These are phyloP conservation scores for Umbilicus rupestris DNA, from an alignment of 164 flowering plant species.

Conservation along the genomic window DNA sequence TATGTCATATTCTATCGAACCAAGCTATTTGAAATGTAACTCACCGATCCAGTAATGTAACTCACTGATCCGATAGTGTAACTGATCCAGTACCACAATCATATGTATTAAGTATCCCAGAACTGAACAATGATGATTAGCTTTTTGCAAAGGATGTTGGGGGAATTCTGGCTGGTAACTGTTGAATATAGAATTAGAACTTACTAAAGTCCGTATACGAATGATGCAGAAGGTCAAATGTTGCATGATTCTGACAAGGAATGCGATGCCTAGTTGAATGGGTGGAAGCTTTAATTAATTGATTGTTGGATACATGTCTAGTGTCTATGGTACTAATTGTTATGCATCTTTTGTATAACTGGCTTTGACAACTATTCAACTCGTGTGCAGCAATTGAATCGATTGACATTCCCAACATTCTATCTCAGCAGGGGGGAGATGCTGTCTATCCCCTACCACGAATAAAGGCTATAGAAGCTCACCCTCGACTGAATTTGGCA, in stretches of 20 bases:
- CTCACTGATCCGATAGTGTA: no score
- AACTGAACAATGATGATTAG: background rate
- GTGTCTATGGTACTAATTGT: background rate
- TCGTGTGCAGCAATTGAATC: constrained; percentile 68
- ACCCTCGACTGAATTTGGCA: constrained; percentile 77
- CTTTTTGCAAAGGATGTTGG: background rate
- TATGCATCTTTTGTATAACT: background rate
- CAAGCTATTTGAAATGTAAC: no score
- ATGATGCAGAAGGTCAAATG: background rate
- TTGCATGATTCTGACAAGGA: background rate
- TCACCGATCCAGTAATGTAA: no score
- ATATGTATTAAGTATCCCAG: background rate
- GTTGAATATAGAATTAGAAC: background rate
- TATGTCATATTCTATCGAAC: no score
- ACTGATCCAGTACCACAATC: no score
- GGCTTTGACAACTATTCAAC: constrained; percentile 8
- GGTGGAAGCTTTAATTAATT: background rate
- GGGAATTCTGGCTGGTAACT: background rate
- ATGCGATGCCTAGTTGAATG: no score
- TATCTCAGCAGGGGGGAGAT: constrained; percentile 93
- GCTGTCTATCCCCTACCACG: constrained; percentile 89
- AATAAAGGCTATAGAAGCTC: constrained; percentile 67
- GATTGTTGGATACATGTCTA: background rate
- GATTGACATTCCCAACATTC: constrained; percentile 78
- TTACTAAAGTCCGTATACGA: background rate